Conservation (phyloP, 2,329 filamentous ascomycete species). For the Epichloe sibirici region DNA sequence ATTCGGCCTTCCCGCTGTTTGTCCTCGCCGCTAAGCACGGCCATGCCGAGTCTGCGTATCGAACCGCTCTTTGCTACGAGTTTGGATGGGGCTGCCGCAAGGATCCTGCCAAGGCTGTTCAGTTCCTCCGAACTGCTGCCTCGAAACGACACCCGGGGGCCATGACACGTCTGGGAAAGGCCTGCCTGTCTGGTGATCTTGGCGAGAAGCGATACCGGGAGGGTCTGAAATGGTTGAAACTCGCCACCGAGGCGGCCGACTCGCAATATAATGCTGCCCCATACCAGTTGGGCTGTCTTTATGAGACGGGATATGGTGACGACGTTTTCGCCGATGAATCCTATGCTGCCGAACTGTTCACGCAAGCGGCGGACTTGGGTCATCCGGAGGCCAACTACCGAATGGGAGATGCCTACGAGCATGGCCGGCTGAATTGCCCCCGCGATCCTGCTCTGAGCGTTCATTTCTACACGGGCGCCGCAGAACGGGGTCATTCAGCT, state of each 20-base stretch:
- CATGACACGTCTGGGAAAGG: constrained; percentile 82
- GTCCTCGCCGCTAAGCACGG: constrained; percentile 91
- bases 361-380: constrained; percentile 83
- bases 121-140: constrained; percentile 82
- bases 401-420: constrained; percentile 94
- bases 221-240: constrained; percentile 91
- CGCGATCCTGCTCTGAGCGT: constrained; percentile 86
- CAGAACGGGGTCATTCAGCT: constrained; percentile 67
- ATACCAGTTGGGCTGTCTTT: constrained; percentile 78
- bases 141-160: constrained; percentile 92
- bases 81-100: constrained; percentile 94
- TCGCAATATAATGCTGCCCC: constrained; percentile 84
- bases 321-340: constrained; percentile 84
- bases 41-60: constrained; percentile 90
- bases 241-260: constrained; percentile 82
- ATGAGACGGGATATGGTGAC: constrained; percentile 86
- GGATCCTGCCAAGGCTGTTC: constrained; percentile 81
- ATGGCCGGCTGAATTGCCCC: constrained; percentile 77
- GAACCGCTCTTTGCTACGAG: constrained; percentile 89
- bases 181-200: constrained; percentile 80
- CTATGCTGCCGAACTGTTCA: constrained; percentile 89
- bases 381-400: constrained; percentile 77
- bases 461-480: constrained; percentile 92
- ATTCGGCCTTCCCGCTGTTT: constrained; percentile 85
- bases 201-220: constrained; percentile 80